Conservation (phyloP, 2,329 filamentous ascomycete genomes). For the Pyricularia pennisetigena region DNA sequence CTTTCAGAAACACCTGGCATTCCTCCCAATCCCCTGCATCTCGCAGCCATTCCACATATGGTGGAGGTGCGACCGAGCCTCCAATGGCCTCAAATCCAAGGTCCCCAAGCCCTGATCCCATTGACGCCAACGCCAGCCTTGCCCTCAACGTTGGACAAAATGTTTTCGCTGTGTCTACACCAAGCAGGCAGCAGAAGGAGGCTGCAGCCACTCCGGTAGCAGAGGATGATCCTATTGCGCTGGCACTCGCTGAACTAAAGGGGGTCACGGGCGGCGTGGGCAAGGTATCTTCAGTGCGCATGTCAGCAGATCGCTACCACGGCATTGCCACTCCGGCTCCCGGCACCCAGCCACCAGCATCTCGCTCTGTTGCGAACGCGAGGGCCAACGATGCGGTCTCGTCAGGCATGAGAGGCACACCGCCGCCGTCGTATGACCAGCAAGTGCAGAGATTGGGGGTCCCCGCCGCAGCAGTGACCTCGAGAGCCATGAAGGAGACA, state of each 20-base stretch:
- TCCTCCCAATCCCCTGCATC: constrained; percentile 19
- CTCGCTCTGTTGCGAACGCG: constrained; percentile 28
- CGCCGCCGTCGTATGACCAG: constrained; percentile 79
- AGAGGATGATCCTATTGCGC: constrained; percentile 84
- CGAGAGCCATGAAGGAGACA: constrained; percentile 90
- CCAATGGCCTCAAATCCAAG: constrained; percentile 21
- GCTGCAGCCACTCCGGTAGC: constrained; percentile 25
- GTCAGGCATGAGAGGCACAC: constrained; percentile 59
- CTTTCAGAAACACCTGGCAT: constrained; percentile 53
- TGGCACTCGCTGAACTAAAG: constrained; percentile 87
- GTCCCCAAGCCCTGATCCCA: constrained; percentile 65
- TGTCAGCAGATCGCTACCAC: constrained; percentile 92
- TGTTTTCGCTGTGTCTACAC: constrained; percentile 82
- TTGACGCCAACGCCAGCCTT: constrained; percentile 85
- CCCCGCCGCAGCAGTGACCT: constrained; percentile 85
- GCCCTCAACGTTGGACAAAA: constrained; percentile 94
- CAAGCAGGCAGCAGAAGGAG: constrained; percentile 48
- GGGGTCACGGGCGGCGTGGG: constrained; percentile 57
- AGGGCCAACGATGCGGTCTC: constrained; percentile 31
- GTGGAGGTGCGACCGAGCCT: constrained; percentile 15
- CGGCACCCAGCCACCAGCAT: constrained; percentile 27
- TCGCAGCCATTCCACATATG: constrained; percentile 11
- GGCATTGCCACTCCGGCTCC: constrained; percentile 80
- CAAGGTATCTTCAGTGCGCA: constrained; percentile 72
- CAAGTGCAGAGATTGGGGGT: constrained; percentile 73